Percentiles rank a stretch among this genome's conserved stretches.
Evolutionary conservation across 176 grass and related monocot genomes (phyloP).

Genomic region (Bromus sterilis): DNA sequence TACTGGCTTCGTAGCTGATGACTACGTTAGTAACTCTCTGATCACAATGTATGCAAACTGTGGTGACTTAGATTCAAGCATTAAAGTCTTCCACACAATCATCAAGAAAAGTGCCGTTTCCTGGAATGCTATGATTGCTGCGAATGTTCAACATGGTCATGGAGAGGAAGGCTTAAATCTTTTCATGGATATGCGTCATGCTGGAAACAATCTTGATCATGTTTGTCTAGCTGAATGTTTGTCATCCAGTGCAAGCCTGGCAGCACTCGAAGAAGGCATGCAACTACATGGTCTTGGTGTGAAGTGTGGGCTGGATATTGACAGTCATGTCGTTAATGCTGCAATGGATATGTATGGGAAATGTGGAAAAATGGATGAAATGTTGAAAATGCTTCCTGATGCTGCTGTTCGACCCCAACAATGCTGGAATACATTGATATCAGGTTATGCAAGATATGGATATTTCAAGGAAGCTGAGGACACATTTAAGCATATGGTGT

Average conservation of each 20-base stretch:
- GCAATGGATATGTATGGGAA: conserved; percentile 92
- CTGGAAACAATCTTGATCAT: conserved; percentile 56
- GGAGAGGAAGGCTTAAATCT: conserved; percentile 80
- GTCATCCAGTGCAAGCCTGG: conserved; percentile 60
- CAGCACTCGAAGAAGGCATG: conserved; percentile 87
- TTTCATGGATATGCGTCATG: conserved; percentile 45
- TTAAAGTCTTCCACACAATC: conserved; percentile 47
- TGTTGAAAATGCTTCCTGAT: conserved; percentile 60
- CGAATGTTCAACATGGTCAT: conserved; percentile 53
- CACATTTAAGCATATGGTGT: conserved; percentile 64
- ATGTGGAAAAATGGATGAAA: conserved; percentile 75
- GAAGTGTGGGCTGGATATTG: conserved; percentile 56
- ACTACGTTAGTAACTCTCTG: conserved; percentile 65
- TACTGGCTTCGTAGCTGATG: conserved; percentile 59
- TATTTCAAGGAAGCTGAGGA: conserved; percentile 69
- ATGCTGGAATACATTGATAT: conserved; percentile 88
- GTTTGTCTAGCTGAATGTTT: conserved; percentile 72
- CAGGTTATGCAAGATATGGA: conserved; percentile 68
- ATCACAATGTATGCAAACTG: conserved; percentile 91
- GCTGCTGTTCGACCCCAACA: conserved; percentile 44
- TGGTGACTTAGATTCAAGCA: conserved; percentile 61
- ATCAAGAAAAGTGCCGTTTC: conserved; percentile 48
- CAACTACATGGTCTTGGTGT: conserved; percentile 67
- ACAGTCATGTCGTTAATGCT: conserved; percentile 66
- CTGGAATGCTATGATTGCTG: conserved; percentile 78